These are phyloP conservation scores for Leccinum subspadiceum DNA, from an alignment of 1,284 basidiomycete species.

Conservation along the genomic window DNA sequence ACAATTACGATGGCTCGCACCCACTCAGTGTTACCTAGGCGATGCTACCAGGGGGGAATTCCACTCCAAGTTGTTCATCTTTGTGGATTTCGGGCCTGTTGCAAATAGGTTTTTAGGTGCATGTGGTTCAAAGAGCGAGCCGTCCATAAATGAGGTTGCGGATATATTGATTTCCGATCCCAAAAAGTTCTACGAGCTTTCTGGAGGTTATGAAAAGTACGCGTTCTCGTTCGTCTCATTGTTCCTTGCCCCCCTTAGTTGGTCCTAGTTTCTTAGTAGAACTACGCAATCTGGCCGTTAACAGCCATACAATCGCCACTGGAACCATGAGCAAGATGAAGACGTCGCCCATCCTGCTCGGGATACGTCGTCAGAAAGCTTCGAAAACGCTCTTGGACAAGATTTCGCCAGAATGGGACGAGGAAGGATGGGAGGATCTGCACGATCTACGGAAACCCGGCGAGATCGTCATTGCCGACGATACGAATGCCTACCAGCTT, in stretches of 20 bases:
- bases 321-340: constrained; percentile 66
- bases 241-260: not conserved
- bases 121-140: constrained; percentile 88
- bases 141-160: constrained; percentile 79
- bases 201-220: constrained; percentile 65
- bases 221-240: not conserved
- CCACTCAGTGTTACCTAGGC: constrained; percentile 70
- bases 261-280: constrained; percentile 74
- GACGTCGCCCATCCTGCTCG: constrained; percentile 70
- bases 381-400: constrained; percentile 37
- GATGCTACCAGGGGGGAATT: constrained; percentile 51
- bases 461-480: constrained; percentile 78
- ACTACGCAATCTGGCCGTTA: constrained; percentile 82
- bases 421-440: constrained; percentile 66
- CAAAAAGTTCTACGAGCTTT: constrained; percentile 64
- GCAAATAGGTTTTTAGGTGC: constrained; percentile 86
- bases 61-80: constrained; percentile 80
- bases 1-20: constrained; percentile 49
- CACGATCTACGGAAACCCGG: constrained; percentile 63
- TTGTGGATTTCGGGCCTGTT: constrained; percentile 83
- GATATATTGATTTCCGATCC: constrained; percentile 66
- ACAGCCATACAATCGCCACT: constrained; percentile 58
- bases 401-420: constrained; percentile 47
- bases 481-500: constrained; percentile 70
- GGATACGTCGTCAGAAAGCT: constrained; percentile 45